phyloP scores from a whole-genome alignment of 441 rosid species.

The Mallotus japonicus region DNA sequence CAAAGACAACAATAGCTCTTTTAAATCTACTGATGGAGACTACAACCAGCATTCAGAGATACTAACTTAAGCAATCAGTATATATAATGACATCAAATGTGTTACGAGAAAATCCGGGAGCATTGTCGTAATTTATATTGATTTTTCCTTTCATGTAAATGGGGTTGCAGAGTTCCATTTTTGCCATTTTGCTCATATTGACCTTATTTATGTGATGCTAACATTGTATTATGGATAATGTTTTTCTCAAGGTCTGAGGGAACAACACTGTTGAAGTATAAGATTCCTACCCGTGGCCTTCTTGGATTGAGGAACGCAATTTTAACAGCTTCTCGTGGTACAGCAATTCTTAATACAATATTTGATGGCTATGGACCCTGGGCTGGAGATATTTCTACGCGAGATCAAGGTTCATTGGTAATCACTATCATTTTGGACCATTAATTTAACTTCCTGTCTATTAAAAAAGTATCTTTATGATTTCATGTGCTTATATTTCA shows the following conservation, averaged over 20 bases:
- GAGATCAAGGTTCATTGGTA: conserved; percentile 97
- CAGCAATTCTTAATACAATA: conserved; percentile 88
- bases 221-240: conserved; percentile 22
- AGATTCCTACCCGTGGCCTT: conserved; percentile 97
- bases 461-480: background rate
- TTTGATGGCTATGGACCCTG: conserved; percentile 89
- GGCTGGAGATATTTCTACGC: conserved; percentile 86
- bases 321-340: conserved; percentile 95
- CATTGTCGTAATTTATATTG: background rate
- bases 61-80: background rate
- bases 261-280: conserved; percentile 71
- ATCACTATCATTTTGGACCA: conserved; percentile 12
- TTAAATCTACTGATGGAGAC: background rate
- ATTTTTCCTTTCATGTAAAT: background rate
- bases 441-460: background rate
- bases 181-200: conserved; percentile 13
- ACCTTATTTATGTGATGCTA: conserved; percentile 13
- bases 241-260: conserved; percentile 65
- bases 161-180: conserved; percentile 4
- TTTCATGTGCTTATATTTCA: background rate
- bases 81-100: background rate
- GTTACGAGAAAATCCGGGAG: background rate
- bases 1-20: background rate
- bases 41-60: background rate
- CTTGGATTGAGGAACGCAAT: conserved; percentile 96